These are phyloP conservation scores for Aspergillus sp. DNA, from an alignment of 2,329 filamentous ascomycete species.

Conservation along the genomic window DNA sequence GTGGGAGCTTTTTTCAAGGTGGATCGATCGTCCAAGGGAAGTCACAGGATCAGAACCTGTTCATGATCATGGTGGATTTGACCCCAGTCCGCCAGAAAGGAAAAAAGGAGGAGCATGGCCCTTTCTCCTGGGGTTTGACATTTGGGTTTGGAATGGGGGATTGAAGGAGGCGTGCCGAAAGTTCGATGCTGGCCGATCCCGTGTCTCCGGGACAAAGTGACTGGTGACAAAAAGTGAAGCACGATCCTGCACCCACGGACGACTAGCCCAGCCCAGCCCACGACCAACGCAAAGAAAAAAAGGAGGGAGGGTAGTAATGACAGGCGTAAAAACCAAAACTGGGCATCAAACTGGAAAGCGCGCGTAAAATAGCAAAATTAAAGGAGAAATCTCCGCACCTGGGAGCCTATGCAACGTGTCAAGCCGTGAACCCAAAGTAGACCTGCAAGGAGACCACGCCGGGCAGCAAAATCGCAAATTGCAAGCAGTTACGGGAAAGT, in stretches of 20 bases:
- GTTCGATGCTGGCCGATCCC: background rate
- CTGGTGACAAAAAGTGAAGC: background rate
- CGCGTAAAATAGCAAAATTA: background rate
- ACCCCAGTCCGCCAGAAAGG: too few species aligned
- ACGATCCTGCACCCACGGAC: background rate
- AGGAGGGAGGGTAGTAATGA: background rate
- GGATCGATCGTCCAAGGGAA: too few species aligned
- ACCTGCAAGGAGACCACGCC: conserved; percentile 24
- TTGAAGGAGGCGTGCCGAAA: background rate
- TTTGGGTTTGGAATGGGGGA: background rate
- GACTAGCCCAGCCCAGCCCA: background rate
- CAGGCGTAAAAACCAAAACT: background rate
- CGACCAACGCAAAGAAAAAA: background rate
- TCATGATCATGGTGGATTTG: too few species aligned
- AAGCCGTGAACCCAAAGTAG: conserved; percentile 15
- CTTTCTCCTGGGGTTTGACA: too few species aligned
- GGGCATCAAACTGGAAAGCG: conserved; percentile 1
- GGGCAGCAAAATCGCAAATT: conserved; percentile 5
- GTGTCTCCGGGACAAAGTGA: background rate
- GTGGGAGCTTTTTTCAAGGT: background rate
- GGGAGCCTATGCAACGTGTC: conserved; percentile 20
- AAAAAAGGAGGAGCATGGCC: too few species aligned
- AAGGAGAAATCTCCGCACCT: conserved; percentile 17
- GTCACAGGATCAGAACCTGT: too few species aligned
- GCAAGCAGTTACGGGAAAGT: background rate